Conservation (phyloP, 2,329 filamentous ascomycete species). For the Rasamsonia emersonii region DNA sequence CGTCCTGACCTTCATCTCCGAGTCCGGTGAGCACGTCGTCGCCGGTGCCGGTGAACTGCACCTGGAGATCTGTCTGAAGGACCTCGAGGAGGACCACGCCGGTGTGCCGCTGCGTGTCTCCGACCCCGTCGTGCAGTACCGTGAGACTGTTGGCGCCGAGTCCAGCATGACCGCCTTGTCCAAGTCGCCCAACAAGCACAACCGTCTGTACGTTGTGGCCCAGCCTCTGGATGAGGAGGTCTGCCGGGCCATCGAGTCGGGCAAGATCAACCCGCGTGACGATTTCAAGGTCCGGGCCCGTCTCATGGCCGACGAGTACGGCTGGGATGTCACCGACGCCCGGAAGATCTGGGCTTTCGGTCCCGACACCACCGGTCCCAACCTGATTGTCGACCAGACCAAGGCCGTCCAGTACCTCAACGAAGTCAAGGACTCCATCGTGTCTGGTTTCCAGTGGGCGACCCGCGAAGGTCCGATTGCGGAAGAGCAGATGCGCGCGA, state of each 20-base stretch:
- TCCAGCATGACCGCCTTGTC: constrained; percentile 95
- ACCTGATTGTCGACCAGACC: constrained; percentile 98
- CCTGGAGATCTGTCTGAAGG: constrained; percentile 99
- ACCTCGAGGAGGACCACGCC: constrained; percentile 98
- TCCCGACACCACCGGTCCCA: constrained; percentile 94
- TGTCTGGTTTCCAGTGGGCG: constrained; percentile 99
- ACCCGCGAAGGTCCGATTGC: constrained; percentile 93
- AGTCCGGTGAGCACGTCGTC: constrained; percentile 97
- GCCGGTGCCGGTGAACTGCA: constrained; percentile 99
- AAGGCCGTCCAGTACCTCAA: constrained; percentile 99
- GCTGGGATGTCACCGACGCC: constrained; percentile 99
- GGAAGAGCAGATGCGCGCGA: constrained; percentile 94
- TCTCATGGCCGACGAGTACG: constrained; percentile 90
- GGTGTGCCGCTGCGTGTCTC: constrained; percentile 96
- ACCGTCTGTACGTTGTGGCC: constrained; percentile 96
- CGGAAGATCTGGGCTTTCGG: constrained; percentile 99
- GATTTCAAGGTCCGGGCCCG: constrained; percentile 98
- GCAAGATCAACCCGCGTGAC: constrained; percentile 90
- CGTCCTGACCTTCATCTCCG: constrained; percentile 79
- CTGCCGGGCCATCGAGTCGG: constrained; percentile 75
- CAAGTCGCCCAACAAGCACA: constrained; percentile 99
- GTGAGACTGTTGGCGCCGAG: constrained; percentile 78
- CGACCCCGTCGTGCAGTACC: constrained; percentile 96
- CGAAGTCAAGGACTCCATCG: constrained; percentile 99
- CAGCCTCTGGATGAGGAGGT: constrained; percentile 90